A percentile compares a stretch with the other conserved stretches of the same genome.
Evolutionary conservation across 768 basidiomycete species (phyloP).

Genomic region (Dacryopinax primogenitus): DNA sequence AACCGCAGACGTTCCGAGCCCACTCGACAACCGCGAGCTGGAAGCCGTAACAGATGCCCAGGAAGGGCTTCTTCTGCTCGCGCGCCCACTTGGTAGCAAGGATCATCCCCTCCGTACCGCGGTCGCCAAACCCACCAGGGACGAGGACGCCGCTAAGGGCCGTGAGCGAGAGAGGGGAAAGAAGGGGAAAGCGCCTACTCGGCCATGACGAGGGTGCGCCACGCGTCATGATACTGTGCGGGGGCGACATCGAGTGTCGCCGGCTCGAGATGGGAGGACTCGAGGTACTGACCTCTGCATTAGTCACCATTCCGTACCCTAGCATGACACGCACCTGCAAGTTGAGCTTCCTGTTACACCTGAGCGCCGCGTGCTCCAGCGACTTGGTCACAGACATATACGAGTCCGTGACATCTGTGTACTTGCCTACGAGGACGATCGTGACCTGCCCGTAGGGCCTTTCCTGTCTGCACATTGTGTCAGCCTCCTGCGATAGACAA

Average conservation of each 20-base stretch:
- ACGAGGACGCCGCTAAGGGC: slow-evolving; percentile 76
- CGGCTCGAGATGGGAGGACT: slow-evolving; percentile 81
- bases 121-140: slow-evolving; percentile 86
- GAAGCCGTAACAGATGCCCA: slow-evolving; percentile 96
- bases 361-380: slow-evolving; percentile 90
- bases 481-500: neutral
- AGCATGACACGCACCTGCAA: slow-evolving; percentile 46
- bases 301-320: neutral
- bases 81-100: slow-evolving; percentile 95
- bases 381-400: slow-evolving; percentile 98
- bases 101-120: slow-evolving; percentile 96
- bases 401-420: slow-evolving; percentile 91
- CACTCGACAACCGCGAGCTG: slow-evolving; percentile 94
- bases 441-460: slow-evolving; percentile 77
- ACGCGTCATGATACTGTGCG: slow-evolving; percentile 87
- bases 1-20: slow-evolving; percentile 68
- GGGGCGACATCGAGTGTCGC: slow-evolving; percentile 67
- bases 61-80: slow-evolving; percentile 86
- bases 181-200: slow-evolving; percentile 37
- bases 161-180: neutral
- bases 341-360: slow-evolving; percentile 69
- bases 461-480: slow-evolving; percentile 55
- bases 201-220: slow-evolving; percentile 82
- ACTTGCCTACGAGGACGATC: slow-evolving; percentile 92
- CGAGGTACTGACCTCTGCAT: slow-evolving; percentile 62